Evolutionary conservation across 2,329 filamentous ascomycete genomes (phyloP).

Genomic region (Ophiostoma ulmi): DNA sequence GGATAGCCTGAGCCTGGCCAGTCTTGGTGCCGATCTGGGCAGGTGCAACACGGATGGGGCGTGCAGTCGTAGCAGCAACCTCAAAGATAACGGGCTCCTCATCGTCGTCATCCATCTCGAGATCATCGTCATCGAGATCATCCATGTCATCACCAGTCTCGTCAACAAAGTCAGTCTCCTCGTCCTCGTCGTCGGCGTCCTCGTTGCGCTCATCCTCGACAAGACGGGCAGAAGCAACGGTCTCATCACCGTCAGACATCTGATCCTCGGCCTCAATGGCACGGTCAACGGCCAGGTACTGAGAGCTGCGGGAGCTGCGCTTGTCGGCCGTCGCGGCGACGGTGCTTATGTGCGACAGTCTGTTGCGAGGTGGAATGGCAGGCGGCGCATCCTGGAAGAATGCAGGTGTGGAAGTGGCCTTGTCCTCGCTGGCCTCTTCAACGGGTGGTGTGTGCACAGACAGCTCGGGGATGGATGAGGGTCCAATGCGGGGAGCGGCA

Average conservation of each 20-base stretch:
- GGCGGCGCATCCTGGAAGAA: background rate
- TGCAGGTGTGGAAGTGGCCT: background rate
- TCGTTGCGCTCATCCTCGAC: conserved; percentile 34
- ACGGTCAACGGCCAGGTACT: conserved; percentile 18
- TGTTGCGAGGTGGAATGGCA: background rate
- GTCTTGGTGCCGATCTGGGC: conserved; percentile 63
- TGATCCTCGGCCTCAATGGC: conserved; percentile 28
- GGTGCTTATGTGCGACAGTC: background rate
- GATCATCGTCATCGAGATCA: conserved; percentile 36
- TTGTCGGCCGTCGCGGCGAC: background rate
- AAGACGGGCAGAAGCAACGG: conserved; percentile 26
- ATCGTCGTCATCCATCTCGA: conserved; percentile 41
- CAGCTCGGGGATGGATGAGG: conserved; percentile 14
- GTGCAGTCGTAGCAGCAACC: conserved; percentile 53
- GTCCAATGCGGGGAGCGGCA: background rate
- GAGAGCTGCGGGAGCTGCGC: background rate
- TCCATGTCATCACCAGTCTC: conserved; percentile 34
- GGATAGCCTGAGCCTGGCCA: conserved; percentile 48
- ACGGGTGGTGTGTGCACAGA: conserved; percentile 3
- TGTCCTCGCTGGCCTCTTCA: background rate
- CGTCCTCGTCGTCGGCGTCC: conserved; percentile 41
- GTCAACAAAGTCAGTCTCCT: conserved; percentile 43
- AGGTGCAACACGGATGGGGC: conserved; percentile 53
- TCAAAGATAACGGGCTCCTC: conserved; percentile 67
- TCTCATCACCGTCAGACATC: conserved; percentile 27